phyloP scores from a whole-genome alignment of 306 rosid genomes.

The Begonia loranthoides region DNA sequence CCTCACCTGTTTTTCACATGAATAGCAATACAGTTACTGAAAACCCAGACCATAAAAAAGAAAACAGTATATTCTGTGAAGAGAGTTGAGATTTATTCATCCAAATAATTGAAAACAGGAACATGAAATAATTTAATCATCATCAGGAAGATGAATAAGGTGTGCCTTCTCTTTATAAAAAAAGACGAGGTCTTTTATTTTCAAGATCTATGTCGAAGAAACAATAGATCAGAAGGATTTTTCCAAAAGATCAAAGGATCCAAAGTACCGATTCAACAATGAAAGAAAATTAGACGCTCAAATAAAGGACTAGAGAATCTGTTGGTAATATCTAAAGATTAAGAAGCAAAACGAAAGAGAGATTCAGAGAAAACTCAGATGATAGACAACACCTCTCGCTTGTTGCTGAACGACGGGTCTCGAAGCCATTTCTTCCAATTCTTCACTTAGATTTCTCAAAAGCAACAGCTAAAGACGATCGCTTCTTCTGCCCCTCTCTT shows the following conservation, averaged over 20 bases:
- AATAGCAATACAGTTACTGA: background rate
- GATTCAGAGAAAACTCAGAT: background rate
- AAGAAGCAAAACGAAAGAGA: background rate
- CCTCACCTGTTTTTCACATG: conserved; percentile 32
- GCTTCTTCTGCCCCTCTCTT: conserved; percentile 5
- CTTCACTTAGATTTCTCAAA: conserved; percentile 4
- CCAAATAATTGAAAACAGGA: background rate
- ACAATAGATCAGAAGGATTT: background rate
- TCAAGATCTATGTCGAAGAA: background rate
- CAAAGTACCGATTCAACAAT: too few species aligned
- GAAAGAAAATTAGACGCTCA: background rate
- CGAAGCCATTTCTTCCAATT: conserved; percentile 36
- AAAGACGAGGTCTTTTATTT: background rate
- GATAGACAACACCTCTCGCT: conserved; percentile 29
- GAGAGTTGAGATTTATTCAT: background rate
- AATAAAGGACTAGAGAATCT: background rate
- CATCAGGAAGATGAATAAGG: background rate
- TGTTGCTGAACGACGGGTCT: conserved; percentile 53
- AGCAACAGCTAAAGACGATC: conserved; percentile 3
- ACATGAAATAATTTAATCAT: background rate
- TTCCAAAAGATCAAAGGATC: background rate
- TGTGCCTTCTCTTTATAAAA: too few species aligned
- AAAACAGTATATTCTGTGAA: background rate
- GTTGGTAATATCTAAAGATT: background rate
- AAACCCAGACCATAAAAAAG: background rate